Evolutionary conservation across 257 asterid genomes (phyloP).

Genomic region (Prunella vulgaris): DNA sequence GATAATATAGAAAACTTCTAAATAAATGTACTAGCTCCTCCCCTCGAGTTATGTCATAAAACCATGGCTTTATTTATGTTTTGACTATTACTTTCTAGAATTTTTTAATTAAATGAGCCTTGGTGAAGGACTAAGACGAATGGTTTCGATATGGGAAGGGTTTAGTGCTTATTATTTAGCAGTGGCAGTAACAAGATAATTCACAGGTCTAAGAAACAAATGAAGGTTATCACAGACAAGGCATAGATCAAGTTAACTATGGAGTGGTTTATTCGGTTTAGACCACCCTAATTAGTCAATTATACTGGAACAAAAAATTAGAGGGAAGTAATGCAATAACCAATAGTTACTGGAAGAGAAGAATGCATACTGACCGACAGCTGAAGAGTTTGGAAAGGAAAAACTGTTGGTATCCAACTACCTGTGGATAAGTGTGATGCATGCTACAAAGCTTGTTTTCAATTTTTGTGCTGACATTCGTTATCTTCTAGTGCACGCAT

Average conservation of each 20-base stretch:
- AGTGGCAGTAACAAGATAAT: neutral
- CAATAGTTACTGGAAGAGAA: neutral
- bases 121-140: neutral
- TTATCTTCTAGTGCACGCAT: neutral
- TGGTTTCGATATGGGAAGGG: neutral
- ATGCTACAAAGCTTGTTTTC: neutral
- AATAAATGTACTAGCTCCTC: neutral
- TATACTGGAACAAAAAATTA: neutral
- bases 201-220: neutral
- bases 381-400: neutral
- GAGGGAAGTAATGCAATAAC: neutral
- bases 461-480: neutral
- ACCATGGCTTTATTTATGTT: neutral
- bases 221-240: neutral
- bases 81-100: neutral
- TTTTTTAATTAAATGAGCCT: neutral
- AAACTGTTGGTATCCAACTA: neutral
- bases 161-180: neutral
- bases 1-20: neutral
- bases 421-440: neutral
- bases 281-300: neutral
- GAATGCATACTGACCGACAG: neutral
- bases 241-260: neutral
- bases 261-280: neutral
- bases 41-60: neutral